Percentiles rank a stretch among this genome's conserved stretches.
Conservation (phyloP, 1,139 yeast species). For the Pichia sp. region DNA sequence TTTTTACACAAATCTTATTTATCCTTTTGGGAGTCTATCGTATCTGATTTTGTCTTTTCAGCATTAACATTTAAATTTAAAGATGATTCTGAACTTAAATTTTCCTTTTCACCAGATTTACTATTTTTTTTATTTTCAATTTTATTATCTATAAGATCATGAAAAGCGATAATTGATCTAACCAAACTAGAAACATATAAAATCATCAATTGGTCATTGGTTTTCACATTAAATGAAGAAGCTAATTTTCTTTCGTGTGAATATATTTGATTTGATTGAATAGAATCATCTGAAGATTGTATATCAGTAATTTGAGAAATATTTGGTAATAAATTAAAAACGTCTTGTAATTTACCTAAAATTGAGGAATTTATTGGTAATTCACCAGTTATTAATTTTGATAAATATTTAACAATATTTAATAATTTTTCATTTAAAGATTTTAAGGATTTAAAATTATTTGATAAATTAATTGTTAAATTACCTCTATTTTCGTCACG, state of each 20-base stretch:
- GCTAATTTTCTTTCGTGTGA: slow-evolving; percentile 43
- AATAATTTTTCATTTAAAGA: slow-evolving; percentile 78
- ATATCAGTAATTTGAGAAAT: slow-evolving; percentile 40
- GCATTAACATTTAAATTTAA: neutral
- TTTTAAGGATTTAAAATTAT: slow-evolving; percentile 80
- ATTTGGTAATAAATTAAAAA: slow-evolving; percentile 88
- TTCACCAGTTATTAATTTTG: slow-evolving; percentile 62
- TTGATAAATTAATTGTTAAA: slow-evolving; percentile 77
- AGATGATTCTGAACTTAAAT: neutral
- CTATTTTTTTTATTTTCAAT: slow-evolving; percentile 64
- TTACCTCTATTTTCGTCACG: slow-evolving; percentile 97
- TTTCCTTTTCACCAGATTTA: slow-evolving; percentile 25
- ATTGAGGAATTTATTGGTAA: slow-evolving; percentile 88
- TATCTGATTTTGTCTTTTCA: neutral
- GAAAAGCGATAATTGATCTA: slow-evolving; percentile 93
- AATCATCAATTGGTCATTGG: slow-evolving; percentile 94
- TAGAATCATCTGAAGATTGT: slow-evolving; percentile 25
- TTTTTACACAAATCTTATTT: too few species aligned
- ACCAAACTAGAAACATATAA: slow-evolving; percentile 85
- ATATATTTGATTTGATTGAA: slow-evolving; percentile 20
- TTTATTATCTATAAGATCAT: slow-evolving; percentile 93
- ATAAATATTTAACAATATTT: slow-evolving; percentile 75
- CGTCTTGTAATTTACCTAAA: slow-evolving; percentile 88
- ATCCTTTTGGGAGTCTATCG: neutral
- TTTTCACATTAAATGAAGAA: slow-evolving; percentile 81